Conservation (phyloP, 2,329 filamentous ascomycete species). For the Dendrostoma leiphaemia region DNA sequence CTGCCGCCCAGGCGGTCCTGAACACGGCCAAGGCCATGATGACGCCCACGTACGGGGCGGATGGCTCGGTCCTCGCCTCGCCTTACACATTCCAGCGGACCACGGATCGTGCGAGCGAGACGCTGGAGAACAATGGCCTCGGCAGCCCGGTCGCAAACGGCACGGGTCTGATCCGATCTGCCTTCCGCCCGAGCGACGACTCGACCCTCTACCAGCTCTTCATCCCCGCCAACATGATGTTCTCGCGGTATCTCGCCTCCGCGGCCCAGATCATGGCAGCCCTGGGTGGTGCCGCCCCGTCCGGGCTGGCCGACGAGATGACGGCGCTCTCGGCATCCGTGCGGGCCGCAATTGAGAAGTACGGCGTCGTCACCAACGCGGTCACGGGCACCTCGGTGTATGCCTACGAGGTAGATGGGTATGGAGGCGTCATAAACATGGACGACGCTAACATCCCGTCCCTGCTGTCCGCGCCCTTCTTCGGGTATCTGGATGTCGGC, state of each 20-base stretch:
- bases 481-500: conserved; percentile 55
- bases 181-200: conserved; percentile 90
- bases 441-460: conserved; percentile 68
- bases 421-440: conserved; percentile 59
- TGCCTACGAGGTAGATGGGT: conserved; percentile 72
- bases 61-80: conserved; percentile 53
- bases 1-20: conserved; percentile 69
- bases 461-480: conserved; percentile 58
- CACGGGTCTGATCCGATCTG: conserved; percentile 81
- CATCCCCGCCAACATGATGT: conserved; percentile 88
- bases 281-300: conserved; percentile 30
- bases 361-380: conserved; percentile 47
- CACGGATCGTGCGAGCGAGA: conserved; percentile 76
- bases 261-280: conserved; percentile 44
- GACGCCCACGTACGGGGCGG: conserved; percentile 66
- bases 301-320: conserved; percentile 59
- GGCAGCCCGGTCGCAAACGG: conserved; percentile 77
- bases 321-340: conserved; percentile 52
- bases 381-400: conserved; percentile 41
- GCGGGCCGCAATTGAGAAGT: conserved; percentile 21
- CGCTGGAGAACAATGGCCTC: conserved; percentile 70
- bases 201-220: conserved; percentile 82
- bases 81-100: conserved; percentile 76
- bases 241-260: conserved; percentile 59
- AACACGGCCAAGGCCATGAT: conserved; percentile 68